A percentile compares a stretch with the other conserved stretches of the same genome.
Evolutionary conservation across 2,329 filamentous ascomycete species (phyloP).

Genomic region (Penicillium corylophilum): DNA sequence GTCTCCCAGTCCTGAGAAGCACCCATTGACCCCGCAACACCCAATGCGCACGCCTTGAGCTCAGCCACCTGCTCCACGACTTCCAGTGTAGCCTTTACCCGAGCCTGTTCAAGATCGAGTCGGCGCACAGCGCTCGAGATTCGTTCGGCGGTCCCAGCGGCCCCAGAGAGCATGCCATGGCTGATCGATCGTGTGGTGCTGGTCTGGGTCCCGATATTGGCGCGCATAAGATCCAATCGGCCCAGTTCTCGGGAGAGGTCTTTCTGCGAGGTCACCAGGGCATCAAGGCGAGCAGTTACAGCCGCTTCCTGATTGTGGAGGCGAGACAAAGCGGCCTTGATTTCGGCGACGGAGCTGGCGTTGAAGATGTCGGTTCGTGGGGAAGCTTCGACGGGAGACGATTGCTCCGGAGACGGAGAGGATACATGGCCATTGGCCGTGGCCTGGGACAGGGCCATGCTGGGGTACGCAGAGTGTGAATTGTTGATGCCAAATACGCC

Average conservation of each 20-base stretch:
- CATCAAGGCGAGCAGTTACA: constrained; percentile 72
- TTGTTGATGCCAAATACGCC: constrained; percentile 21
- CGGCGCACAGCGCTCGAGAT: constrained; percentile 84
- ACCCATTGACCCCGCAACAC: constrained; percentile 93
- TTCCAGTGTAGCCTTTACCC: constrained; percentile 83
- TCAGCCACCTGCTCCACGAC: constrained; percentile 96
- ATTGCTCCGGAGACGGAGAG: constrained; percentile 5
- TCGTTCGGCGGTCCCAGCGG: constrained; percentile 78
- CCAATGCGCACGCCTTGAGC: constrained; percentile 92
- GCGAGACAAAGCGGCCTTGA: constrained; percentile 71
- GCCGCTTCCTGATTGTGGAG: constrained; percentile 74
- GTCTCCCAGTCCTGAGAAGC: constrained; percentile 98
- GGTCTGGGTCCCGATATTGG: constrained; percentile 81
- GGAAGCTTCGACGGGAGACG: constrained; percentile 2
- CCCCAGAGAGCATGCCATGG: constrained; percentile 85
- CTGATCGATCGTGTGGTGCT: constrained; percentile 79
- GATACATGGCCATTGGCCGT: constrained; percentile 32
- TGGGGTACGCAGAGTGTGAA: background rate
- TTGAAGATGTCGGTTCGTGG: constrained; percentile 56
- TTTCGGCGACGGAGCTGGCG: constrained; percentile 73
- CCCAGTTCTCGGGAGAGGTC: constrained; percentile 83
- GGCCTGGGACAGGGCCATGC: constrained; percentile 14
- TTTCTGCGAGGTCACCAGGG: constrained; percentile 76
- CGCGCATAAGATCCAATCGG: constrained; percentile 83
- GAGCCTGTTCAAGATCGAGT: constrained; percentile 85